A percentile compares a stretch with the other conserved stretches of the same genome.
These are phyloP conservation scores for Sicyos edulis DNA, from an alignment of 306 rosid genomes.

Conservation along the genomic window DNA sequence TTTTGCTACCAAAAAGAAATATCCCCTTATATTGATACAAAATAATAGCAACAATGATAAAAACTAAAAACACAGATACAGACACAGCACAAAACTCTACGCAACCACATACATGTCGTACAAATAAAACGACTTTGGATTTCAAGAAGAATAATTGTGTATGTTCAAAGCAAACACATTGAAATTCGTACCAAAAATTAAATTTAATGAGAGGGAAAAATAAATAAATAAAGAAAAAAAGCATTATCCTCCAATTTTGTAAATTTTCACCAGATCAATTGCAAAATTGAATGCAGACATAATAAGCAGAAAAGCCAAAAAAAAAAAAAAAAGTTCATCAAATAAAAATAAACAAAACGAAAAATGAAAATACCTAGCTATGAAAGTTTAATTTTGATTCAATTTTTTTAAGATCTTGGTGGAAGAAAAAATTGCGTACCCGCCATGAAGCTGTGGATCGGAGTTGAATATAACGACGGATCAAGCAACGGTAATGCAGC, in stretches of 20 bases:
- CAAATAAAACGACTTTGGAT: constrained; percentile 8
- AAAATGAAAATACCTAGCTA: not conserved
- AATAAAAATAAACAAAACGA: not conserved
- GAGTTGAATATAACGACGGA: constrained; percentile 54
- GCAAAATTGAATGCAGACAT: constrained; percentile 8
- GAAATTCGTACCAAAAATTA: constrained; percentile 10
- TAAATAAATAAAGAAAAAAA: not conserved
- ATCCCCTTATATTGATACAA: too few species aligned
- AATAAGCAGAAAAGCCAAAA: not conserved
- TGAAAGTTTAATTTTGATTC: too few species aligned
- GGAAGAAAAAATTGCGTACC: constrained; percentile 99
- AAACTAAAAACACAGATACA: too few species aligned
- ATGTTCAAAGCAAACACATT: constrained; percentile 18
- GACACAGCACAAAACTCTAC: constrained; percentile 14
- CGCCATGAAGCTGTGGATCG: constrained; percentile 68
- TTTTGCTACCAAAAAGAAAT: too few species aligned
- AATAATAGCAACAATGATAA: too few species aligned
- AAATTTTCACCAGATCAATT: not conserved
- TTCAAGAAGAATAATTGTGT: constrained; percentile 15
- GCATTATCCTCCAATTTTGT: constrained; percentile 13
- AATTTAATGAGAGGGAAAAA: not conserved
- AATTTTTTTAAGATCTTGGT: constrained; percentile 65
- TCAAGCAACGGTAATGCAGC: constrained; percentile 37
- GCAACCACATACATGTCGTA: constrained; percentile 16
- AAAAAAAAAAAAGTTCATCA: not conserved